These are phyloP conservation scores for Lactuca sativa DNA, from an alignment of 129 eudicot genomes.

Conservation along the genomic window DNA sequence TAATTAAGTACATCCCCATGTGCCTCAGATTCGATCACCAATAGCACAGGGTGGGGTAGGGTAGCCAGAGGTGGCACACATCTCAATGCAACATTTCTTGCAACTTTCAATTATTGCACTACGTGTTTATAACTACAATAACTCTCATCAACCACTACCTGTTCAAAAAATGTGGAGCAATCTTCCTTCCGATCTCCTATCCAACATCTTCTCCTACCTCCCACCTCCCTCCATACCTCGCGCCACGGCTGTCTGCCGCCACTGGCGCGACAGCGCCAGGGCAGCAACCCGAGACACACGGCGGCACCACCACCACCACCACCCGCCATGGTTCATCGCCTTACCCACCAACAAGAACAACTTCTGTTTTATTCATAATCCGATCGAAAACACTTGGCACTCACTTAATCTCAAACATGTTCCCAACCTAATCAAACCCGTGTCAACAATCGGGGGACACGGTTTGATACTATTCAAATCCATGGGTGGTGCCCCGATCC, in stretches of 20 bases:
- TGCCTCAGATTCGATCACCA: conserved; percentile 39
- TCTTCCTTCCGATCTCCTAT: conserved; percentile 67
- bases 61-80: conserved; percentile 7
- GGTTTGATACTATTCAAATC: conserved; percentile 49
- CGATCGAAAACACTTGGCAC: conserved; percentile 48
- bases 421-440: conserved; percentile 32
- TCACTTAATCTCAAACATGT: conserved; percentile 31
- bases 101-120: conserved; percentile 17
- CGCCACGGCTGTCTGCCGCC: conserved; percentile 58
- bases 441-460: conserved; percentile 38
- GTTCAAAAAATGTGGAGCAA: conserved; percentile 54
- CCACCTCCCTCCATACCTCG: conserved; percentile 45
- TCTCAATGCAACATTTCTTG: conserved; percentile 7
- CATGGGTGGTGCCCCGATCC: conserved; percentile 30
- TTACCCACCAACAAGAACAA: conserved; percentile 44
- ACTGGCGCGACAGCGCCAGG: conserved; percentile 51
- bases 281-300: neutral
- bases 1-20: conserved; percentile 24
- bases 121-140: neutral
- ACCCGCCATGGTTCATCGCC: conserved; percentile 68
- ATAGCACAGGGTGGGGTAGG: neutral
- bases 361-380: conserved; percentile 54
- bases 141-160: neutral
- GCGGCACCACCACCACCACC: conserved; percentile 33
- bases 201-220: conserved; percentile 68